Conservation (phyloP, 208 protist genomes). For the Trypanosoma conorhini region DNA sequence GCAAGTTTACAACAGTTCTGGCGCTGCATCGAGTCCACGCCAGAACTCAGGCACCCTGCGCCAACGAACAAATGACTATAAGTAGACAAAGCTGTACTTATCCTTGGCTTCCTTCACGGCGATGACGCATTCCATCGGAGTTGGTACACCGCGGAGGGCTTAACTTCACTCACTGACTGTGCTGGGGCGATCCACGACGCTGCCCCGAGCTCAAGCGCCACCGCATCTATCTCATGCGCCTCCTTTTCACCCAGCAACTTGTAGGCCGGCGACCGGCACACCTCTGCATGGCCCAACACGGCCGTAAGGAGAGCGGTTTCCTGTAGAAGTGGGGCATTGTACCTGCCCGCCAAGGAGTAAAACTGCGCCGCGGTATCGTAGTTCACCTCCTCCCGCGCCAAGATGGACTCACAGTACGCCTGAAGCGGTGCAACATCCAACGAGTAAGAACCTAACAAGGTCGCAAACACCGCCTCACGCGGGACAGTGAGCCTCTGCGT, state of each 20-base stretch:
- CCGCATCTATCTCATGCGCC: conserved; percentile 49
- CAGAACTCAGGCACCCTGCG: no score
- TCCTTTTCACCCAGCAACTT: conserved; percentile 50
- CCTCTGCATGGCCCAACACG: conserved; percentile 60
- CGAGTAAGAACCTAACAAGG: conserved; percentile 66
- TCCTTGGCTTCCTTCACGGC: not conserved
- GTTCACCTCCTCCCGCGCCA: conserved; percentile 81
- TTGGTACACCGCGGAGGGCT: conserved; percentile 48
- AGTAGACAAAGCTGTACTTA: not conserved
- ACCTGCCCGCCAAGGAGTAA: conserved; percentile 66
- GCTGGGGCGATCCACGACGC: conserved; percentile 63
- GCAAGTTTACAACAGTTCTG: not conserved
- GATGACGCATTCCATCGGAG: conserved; percentile 49
- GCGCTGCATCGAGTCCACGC: not conserved
- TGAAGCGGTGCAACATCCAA: conserved; percentile 63
- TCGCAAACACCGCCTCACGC: conserved; percentile 53
- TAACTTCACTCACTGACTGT: conserved; percentile 47
- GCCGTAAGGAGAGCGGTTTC: conserved; percentile 78
- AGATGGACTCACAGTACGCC: conserved; percentile 70
- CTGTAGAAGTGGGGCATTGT: conserved; percentile 68
- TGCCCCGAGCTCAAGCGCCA: conserved; percentile 65
- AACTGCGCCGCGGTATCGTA: conserved; percentile 76
- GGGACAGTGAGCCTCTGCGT: conserved; percentile 54
- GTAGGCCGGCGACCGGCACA: conserved; percentile 51
- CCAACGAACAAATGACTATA: not conserved